Evolutionary conservation across 805 yeast genomes (phyloP), one percentile per base, ranked within the genome.

Genomic region (Hanseniaspora opuntiae): DNA sequence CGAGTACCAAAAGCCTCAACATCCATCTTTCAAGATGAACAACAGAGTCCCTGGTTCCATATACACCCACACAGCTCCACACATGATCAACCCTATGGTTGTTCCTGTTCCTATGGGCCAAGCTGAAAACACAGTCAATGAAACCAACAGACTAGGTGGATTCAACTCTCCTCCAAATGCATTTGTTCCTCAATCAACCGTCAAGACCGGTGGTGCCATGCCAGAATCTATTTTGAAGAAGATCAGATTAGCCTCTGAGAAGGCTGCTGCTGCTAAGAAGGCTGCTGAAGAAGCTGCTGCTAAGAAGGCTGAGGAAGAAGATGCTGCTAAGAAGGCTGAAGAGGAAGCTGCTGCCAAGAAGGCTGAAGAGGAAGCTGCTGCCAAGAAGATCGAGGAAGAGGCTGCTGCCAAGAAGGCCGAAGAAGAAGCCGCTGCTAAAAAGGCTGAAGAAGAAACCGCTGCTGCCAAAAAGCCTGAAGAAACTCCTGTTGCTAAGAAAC

Each of bases 61-160:
- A n/a, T 25, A 42, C 33, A n/a, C 42, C 19, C 50, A 47, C 16
- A 12, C 37, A 9, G 47, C 47, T 19, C 47, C 47, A 19, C 47
- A 44, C 22, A 30, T 44, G 47, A 32, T 32, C 17, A 41, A 48
- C 12, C 52, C 44, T 39, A 42, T 39, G 53, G 66, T 63, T 56
- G 65, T 64, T 45, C 63, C 68, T 8, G 63, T 65, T n/a, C 65
- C 64, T 56, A 59, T 63, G 41, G 68, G 68, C 36, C 65, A 65
- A 53, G 62, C 58, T 51, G 53, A 44, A 17, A 44, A 20, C 37
- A 30, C 63, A 30, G 65, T 63, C 57, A 58, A 64, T 46, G 59
- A 57, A 30, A 62, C 61, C 9, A 58, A 63, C 32, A 32, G n/a
- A 14, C 16, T 20, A 16, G 19, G 53, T 14, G 30, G 52, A 6